These are phyloP conservation scores for Oryza coarctata DNA, from an alignment of 176 grass and related monocot species.

Conservation along the genomic window DNA sequence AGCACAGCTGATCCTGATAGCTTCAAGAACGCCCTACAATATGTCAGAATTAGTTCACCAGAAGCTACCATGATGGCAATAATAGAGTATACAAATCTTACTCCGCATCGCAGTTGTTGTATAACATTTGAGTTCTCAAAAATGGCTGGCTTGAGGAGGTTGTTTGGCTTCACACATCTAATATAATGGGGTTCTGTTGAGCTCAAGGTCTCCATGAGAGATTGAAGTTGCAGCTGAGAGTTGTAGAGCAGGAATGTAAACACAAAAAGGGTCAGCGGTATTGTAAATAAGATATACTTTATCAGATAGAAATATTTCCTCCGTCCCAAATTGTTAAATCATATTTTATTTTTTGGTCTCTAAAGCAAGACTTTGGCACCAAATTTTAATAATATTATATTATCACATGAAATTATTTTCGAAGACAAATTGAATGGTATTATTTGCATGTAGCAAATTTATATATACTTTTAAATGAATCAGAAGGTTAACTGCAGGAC, in stretches of 20 bases:
- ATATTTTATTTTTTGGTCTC: too few species aligned
- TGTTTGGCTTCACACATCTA: conserved; percentile 99
- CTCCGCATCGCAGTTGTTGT: conserved; percentile 94
- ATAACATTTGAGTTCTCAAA: conserved; percentile 99
- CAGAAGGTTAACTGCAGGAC: background rate
- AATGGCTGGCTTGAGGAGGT: conserved; percentile 90
- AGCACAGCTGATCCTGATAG: conserved; percentile 99
- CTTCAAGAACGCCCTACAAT: conserved; percentile 98
- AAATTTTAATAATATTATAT: background rate
- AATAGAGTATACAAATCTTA: conserved; percentile 56
- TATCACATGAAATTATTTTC: background rate
- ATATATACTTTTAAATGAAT: background rate
- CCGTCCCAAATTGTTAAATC: too few species aligned
- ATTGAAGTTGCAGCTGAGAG: conserved; percentile 97
- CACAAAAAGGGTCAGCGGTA: conserved; percentile 2
- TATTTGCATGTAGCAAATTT: background rate
- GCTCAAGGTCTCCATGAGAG: conserved; percentile 96
- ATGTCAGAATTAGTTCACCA: conserved; percentile 37
- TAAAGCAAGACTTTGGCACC: background rate
- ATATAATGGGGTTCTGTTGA: conserved; percentile 97
- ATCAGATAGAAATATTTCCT: background rate
- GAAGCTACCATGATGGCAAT: background rate
- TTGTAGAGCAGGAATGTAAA: conserved; percentile 38
- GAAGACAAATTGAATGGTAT: background rate
- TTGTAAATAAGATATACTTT: conserved; percentile 19